These are phyloP conservation scores for Vaccinium corymbosum DNA, from an alignment of 148 eudicot species.

Conservation along the genomic window DNA sequence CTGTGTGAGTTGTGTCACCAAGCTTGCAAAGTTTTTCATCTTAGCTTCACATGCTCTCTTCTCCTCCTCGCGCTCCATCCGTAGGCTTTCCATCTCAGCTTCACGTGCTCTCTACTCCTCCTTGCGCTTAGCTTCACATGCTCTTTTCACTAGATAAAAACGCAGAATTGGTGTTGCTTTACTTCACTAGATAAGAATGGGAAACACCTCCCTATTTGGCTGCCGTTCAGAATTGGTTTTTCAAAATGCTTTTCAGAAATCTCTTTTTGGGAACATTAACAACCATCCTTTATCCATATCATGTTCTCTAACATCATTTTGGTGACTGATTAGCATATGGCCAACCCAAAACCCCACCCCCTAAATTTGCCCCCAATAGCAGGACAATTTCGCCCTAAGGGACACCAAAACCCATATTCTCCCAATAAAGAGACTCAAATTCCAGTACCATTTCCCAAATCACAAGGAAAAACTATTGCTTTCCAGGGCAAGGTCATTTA, in stretches of 20 bases:
- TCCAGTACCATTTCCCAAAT: background rate
- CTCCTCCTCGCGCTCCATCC: no score
- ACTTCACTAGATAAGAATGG: background rate
- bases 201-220: background rate
- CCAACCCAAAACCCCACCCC: background rate
- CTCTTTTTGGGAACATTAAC: background rate
- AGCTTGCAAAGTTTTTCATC: no score
- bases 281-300: background rate
- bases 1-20: no score
- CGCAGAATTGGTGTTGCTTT: conserved; percentile 14
- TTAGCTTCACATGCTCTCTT: no score
- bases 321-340: background rate
- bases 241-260: background rate
- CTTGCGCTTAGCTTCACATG: no score
- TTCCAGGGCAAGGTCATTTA: background rate
- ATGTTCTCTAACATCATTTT: background rate
- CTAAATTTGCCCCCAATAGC: background rate
- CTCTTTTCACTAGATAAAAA: no score
- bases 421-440: background rate
- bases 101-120: no score
- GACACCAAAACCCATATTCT: background rate
- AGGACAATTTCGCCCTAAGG: background rate
- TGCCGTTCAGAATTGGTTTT: background rate
- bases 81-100: no score
- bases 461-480: background rate